Conservation (phyloP, 768 basidiomycete genomes). For the Lentinula edodes region DNA sequence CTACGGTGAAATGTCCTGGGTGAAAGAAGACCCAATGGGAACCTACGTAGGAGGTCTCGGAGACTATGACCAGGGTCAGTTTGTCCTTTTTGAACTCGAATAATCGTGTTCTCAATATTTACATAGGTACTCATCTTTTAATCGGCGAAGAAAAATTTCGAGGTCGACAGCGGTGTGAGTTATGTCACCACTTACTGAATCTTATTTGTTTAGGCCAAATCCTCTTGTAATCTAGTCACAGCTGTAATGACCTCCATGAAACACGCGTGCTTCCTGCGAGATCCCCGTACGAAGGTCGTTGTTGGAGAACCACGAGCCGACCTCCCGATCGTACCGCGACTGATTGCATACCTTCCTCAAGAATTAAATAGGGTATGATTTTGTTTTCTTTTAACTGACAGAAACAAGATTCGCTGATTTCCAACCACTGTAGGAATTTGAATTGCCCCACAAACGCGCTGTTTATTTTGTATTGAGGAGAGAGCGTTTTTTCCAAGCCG, state of each 20-base stretch:
- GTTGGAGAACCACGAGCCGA: conserved; percentile 35
- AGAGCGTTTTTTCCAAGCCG: conserved; percentile 10
- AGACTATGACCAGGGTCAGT: conserved; percentile 12
- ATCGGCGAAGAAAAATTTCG: conserved; percentile 43
- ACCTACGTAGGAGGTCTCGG: conserved; percentile 10
- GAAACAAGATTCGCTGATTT: neutral
- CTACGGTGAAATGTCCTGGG: conserved; percentile 39
- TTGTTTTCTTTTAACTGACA: too few species aligned
- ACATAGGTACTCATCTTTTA: conserved; percentile 35
- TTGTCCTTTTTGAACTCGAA: conserved; percentile 18
- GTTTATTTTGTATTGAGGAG: conserved; percentile 6
- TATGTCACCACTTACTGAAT: neutral
- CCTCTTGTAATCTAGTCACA: conserved; percentile 15
- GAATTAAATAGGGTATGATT: conserved; percentile 10
- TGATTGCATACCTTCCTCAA: conserved; percentile 10
- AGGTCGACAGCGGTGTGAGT: conserved; percentile 35
- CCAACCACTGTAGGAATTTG: conserved; percentile 3
- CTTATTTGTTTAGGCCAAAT: neutral
- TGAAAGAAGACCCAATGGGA: conserved; percentile 35
- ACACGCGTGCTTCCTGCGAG: conserved; percentile 39
- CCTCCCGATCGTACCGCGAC: conserved; percentile 8
- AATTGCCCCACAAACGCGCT: conserved; percentile 9
- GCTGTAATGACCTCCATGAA: conserved; percentile 29
- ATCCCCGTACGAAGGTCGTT: conserved; percentile 34
- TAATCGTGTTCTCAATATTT: conserved; percentile 15